These are phyloP conservation scores for Triangularia setosa DNA, from an alignment of 2,329 filamentous ascomycete species.

Conservation along the genomic window DNA sequence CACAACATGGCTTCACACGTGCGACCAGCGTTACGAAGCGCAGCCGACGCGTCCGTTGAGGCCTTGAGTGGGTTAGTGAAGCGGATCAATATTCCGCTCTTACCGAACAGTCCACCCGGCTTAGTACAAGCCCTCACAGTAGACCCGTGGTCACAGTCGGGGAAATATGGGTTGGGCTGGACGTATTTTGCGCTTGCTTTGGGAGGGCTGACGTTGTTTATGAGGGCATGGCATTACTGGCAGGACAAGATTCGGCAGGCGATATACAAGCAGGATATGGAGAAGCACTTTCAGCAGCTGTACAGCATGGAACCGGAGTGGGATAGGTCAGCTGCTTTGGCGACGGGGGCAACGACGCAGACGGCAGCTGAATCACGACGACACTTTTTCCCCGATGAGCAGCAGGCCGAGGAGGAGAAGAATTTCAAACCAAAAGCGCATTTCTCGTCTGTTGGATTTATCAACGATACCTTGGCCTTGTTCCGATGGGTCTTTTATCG, in stretches of 20 bases:
- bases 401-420: slow-evolving; percentile 48
- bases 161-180: slow-evolving; percentile 83
- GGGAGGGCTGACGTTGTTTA: slow-evolving; percentile 60
- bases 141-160: slow-evolving; percentile 77
- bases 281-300: slow-evolving; percentile 57
- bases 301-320: slow-evolving; percentile 50
- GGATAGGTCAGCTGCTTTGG: slow-evolving; percentile 41
- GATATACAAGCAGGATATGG: slow-evolving; percentile 77
- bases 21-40: slow-evolving; percentile 31
- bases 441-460: slow-evolving; percentile 65
- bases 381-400: slow-evolving; percentile 71
- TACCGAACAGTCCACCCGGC: slow-evolving; percentile 56
- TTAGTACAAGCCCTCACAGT: slow-evolving; percentile 59
- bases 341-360: slow-evolving; percentile 36
- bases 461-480: slow-evolving; percentile 78
- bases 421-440: slow-evolving; percentile 64
- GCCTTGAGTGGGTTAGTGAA: slow-evolving; percentile 42
- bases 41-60: slow-evolving; percentile 33
- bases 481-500: slow-evolving; percentile 88
- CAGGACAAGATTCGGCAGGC: slow-evolving; percentile 90
- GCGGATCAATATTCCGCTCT: slow-evolving; percentile 58
- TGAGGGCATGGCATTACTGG: slow-evolving; percentile 84
- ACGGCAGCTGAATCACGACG: slow-evolving; percentile 48
- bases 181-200: slow-evolving; percentile 81
- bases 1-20: slow-evolving; percentile 39